These are phyloP conservation scores for Elsinoe arachidis DNA, from an alignment of 2,329 filamentous ascomycete genomes.

Conservation along the genomic window DNA sequence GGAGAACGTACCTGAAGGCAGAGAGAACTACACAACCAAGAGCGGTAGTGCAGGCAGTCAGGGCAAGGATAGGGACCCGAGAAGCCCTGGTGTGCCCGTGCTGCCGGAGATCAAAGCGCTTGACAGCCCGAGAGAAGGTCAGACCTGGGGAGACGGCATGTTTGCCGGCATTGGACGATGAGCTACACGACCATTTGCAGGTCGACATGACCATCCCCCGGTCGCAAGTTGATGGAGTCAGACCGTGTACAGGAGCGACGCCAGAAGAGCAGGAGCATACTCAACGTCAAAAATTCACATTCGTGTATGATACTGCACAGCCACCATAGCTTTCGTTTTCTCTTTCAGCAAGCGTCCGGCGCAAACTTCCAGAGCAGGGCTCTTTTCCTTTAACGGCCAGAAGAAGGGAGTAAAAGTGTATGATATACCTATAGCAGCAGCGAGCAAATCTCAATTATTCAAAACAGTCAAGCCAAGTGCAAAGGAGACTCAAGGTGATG, in stretches of 20 bases:
- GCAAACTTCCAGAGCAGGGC: background rate
- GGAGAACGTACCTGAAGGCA: constrained; percentile 5
- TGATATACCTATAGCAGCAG: background rate
- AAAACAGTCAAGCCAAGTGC: background rate
- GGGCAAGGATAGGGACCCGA: background rate
- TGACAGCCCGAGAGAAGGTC: background rate
- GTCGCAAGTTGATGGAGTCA: no score
- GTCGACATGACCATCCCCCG: no score
- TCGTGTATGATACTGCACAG: constrained; percentile 5
- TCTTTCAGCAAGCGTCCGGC: background rate
- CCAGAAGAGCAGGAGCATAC: background rate
- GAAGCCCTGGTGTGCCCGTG: background rate
- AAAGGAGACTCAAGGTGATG: background rate
- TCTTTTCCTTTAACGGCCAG: background rate
- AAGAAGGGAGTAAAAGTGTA: background rate
- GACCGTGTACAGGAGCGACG: no score
- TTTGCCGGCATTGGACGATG: constrained; percentile 7
- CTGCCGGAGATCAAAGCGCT: constrained; percentile 8
- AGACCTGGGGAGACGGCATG: constrained; percentile 9
- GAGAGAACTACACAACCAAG: constrained; percentile 3
- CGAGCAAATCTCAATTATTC: background rate
- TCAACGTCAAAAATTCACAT: background rate
- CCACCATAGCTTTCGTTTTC: background rate
- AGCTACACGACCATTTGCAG: background rate
- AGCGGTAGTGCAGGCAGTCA: background rate